These are phyloP conservation scores for Trametes coccinea DNA, from an alignment of 768 basidiomycete genomes.

Conservation along the genomic window DNA sequence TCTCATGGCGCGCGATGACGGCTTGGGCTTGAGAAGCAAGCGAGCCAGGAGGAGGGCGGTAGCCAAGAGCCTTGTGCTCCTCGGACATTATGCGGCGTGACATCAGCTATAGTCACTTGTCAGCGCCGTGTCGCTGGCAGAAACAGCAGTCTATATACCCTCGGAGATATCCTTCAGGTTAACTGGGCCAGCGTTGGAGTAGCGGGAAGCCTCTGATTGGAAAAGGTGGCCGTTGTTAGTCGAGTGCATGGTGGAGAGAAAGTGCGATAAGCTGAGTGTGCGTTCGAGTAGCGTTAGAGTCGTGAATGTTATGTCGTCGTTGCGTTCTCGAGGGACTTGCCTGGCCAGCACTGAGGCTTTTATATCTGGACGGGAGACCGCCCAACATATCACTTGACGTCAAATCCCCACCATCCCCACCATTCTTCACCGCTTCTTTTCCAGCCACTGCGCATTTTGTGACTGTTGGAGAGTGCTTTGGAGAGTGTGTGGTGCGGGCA, in stretches of 20 bases:
- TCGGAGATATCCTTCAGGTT: conserved; percentile 30
- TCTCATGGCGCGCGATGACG: conserved; percentile 26
- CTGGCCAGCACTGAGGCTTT: too few relatives aligned
- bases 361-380: not conserved
- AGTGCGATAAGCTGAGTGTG: too few relatives aligned
- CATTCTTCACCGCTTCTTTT: too few relatives aligned
- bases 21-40: conserved; percentile 31
- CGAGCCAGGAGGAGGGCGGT: conserved; percentile 31
- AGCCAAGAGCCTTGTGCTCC: conserved; percentile 33
- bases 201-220: not conserved
- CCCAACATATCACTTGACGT: conserved; percentile 5
- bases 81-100: conserved; percentile 30
- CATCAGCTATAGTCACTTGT: conserved; percentile 16
- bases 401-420: not conserved
- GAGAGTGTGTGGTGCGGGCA: not conserved
- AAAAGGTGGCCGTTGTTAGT: conserved; percentile 9
- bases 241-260: not conserved
- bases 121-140: too few relatives aligned
- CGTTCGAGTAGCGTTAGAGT: too few relatives aligned
- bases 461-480: not conserved
- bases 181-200: conserved; percentile 7
- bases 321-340: too few relatives aligned
- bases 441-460: too few relatives aligned
- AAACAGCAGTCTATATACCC: conserved; percentile 9
- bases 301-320: too few relatives aligned